Evolutionary conservation across 2,329 filamentous ascomycete species (phyloP).

Genomic region (Aspergillus phoenicis): DNA sequence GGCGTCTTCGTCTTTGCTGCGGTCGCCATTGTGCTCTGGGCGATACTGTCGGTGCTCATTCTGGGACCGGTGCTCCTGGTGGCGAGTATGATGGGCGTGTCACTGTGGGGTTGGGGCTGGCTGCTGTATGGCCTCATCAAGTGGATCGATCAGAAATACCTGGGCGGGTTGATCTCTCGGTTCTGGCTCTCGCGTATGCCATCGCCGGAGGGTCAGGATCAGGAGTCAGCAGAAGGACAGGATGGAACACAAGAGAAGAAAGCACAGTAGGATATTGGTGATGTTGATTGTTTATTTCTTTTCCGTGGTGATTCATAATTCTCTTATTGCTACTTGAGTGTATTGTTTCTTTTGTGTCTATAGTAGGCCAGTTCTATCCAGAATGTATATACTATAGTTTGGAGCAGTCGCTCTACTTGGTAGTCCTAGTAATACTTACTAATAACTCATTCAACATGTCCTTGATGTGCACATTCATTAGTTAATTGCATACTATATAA

Average conservation of each 20-base stretch:
- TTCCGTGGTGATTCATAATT: too few species aligned
- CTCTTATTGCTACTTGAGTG: too few species aligned
- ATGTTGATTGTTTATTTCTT: too few species aligned
- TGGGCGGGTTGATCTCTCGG: slow-evolving; percentile 15
- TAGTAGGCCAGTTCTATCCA: too few species aligned
- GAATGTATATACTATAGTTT: too few species aligned
- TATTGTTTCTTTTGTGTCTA: too few species aligned
- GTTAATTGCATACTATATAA: too few species aligned
- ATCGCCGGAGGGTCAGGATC: not conserved
- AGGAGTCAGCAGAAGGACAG: not conserved
- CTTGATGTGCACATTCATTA: too few species aligned
- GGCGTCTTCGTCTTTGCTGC: slow-evolving; percentile 38
- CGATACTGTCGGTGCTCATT: slow-evolving; percentile 33
- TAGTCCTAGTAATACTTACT: too few species aligned
- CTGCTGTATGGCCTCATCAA: slow-evolving; percentile 17
- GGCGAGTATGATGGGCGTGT: slow-evolving; percentile 16
- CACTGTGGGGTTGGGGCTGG: slow-evolving; percentile 20
- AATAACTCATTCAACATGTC: not conserved
- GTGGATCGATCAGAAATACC: slow-evolving; percentile 16
- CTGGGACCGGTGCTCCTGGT: slow-evolving; percentile 32
- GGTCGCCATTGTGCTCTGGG: slow-evolving; percentile 35
- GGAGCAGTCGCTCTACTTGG: too few species aligned
- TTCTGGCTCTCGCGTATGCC: slow-evolving; percentile 10
- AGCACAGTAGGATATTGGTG: too few species aligned
- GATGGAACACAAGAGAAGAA: not conserved